Evolutionary conservation across 352 stramenopile species (phyloP).

Genomic region (Phytophthora kernoviae): DNA sequence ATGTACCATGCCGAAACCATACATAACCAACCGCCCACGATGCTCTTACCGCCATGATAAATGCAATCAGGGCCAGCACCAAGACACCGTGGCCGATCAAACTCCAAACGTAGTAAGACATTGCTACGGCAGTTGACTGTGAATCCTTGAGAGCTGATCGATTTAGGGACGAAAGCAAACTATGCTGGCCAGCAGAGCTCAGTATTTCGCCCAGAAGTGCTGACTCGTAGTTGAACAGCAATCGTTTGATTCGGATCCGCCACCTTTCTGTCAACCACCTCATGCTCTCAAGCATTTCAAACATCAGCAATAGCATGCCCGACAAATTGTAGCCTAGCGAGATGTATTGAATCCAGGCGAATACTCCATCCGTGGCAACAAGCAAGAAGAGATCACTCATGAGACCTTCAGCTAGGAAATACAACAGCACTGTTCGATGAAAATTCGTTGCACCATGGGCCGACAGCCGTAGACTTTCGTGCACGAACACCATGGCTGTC

Average conservation of each 20-base stretch:
- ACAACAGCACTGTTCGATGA: slow-evolving; percentile 16
- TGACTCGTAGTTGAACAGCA: slow-evolving; percentile 19
- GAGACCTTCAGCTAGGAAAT: slow-evolving; percentile 18
- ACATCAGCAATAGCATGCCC: slow-evolving; percentile 19
- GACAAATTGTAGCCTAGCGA: slow-evolving; percentile 29
- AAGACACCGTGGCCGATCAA: slow-evolving; percentile 13
- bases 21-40: slow-evolving; percentile 1
- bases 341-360: slow-evolving; percentile 22
- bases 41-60: slow-evolving; percentile 11
- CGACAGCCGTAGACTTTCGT: slow-evolving; percentile 11
- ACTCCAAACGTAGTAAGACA: slow-evolving; percentile 20
- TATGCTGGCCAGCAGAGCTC: slow-evolving; percentile 4
- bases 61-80: slow-evolving; percentile 14
- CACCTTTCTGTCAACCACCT: slow-evolving; percentile 1
- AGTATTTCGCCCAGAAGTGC: slow-evolving; percentile 19
- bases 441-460: slow-evolving; percentile 16
- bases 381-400: slow-evolving; percentile 32
- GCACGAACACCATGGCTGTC: slow-evolving; percentile 4
- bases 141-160: slow-evolving; percentile 9
- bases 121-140: slow-evolving; percentile 1
- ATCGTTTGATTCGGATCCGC: slow-evolving; percentile 5
- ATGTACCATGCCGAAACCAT: slow-evolving; percentile 1
- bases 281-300: slow-evolving; percentile 24
- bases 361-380: slow-evolving; percentile 13
- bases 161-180: slow-evolving; percentile 13